A percentile compares a stretch with the other conserved stretches of the same genome.
Evolutionary conservation across 2,329 filamentous ascomycete species (phyloP).

Genomic region (Corniculantispora saksenae): DNA sequence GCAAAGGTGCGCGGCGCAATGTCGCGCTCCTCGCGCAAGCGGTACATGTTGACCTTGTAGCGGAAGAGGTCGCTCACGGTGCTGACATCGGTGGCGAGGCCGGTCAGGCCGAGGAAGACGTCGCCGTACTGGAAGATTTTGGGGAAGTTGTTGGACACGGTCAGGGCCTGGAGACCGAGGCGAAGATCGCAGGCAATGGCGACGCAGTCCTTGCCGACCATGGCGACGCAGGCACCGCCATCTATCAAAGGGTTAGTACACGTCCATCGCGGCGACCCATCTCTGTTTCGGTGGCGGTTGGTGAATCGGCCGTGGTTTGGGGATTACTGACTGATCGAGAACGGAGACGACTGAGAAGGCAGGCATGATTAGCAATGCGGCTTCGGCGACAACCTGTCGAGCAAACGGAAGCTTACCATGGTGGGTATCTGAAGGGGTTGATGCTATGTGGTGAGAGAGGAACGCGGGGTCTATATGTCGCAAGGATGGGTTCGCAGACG

Average conservation of each 20-base stretch:
- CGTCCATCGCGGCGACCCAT: not conserved
- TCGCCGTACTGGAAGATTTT: conserved; percentile 98
- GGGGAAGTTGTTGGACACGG: conserved; percentile 99
- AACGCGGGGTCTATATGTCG: conserved; percentile 2
- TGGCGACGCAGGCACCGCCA: conserved; percentile 94
- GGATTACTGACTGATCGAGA: conserved; percentile 80
- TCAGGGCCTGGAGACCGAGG: conserved; percentile 92
- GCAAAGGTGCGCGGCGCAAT: conserved; percentile 94
- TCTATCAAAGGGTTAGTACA: conserved; percentile 43
- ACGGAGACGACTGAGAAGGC: conserved; percentile 72
- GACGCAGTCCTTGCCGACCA: conserved; percentile 99
- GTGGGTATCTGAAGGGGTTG: conserved; percentile 28
- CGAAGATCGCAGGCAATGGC: conserved; percentile 99
- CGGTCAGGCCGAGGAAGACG: conserved; percentile 92
- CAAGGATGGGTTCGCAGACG: not conserved
- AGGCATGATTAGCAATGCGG: conserved; percentile 32
- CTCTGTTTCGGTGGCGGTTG: not conserved
- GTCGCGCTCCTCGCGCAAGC: conserved; percentile 93
- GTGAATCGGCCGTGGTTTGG: conserved; percentile 15
- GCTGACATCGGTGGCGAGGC: conserved; percentile 91
- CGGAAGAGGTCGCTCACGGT: conserved; percentile 97
- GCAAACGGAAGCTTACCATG: conserved; percentile 26
- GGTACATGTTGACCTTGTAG: conserved; percentile 99
- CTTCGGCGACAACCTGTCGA: not conserved
- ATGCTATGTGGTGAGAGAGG: conserved; percentile 26